phyloP scores from a whole-genome alignment of 2,329 filamentous ascomycete species.

The Leptographium flavum region DNA sequence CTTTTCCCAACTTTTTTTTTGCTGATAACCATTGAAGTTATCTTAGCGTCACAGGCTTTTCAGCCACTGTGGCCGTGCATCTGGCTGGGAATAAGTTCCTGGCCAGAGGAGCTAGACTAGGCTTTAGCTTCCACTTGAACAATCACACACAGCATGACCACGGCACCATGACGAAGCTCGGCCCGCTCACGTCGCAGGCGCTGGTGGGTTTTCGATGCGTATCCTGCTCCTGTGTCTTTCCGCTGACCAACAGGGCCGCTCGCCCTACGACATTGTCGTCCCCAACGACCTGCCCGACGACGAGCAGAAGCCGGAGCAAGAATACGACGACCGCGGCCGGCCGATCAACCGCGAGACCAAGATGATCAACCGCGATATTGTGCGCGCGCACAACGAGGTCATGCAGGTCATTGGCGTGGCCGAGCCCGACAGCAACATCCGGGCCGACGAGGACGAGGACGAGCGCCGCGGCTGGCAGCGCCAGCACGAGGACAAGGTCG shows the following conservation, averaged over 20 bases:
- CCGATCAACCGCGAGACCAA: constrained; percentile 40
- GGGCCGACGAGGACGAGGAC: constrained; percentile 21
- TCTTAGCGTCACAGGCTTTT: constrained; percentile 19
- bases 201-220: constrained; percentile 26
- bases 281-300: constrained; percentile 27
- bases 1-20: constrained; percentile 11
- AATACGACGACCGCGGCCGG: constrained; percentile 41
- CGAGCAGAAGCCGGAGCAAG: constrained; percentile 24
- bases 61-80: constrained; percentile 3
- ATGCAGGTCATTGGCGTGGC: constrained; percentile 50
- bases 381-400: constrained; percentile 47
- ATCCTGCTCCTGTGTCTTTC: background rate
- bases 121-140: background rate
- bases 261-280: constrained; percentile 44
- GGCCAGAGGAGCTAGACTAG: no score
- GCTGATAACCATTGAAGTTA: constrained; percentile 21
- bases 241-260: constrained; percentile 40
- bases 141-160: background rate
- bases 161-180: constrained; percentile 35
- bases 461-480: constrained; percentile 29
- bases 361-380: constrained; percentile 39
- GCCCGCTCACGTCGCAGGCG: constrained; percentile 41
- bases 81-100: no score
- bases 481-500: constrained; percentile 32
- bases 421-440: constrained; percentile 34